phyloP scores from a whole-genome alignment of 306 rosid genomes.

The Begonia loranthoides region DNA sequence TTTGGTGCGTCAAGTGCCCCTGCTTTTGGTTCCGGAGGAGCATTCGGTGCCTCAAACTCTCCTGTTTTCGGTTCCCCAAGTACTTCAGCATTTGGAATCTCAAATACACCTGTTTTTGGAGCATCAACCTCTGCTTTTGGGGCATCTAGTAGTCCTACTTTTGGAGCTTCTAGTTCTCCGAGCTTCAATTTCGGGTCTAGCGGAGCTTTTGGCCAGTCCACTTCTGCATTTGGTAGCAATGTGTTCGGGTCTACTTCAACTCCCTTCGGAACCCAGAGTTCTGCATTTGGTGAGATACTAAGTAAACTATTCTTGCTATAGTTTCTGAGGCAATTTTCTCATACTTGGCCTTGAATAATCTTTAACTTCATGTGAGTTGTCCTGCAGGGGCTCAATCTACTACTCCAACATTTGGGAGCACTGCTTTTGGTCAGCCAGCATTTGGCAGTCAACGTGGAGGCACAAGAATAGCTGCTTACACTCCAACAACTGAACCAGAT shows the following conservation, averaged over 20 bases:
- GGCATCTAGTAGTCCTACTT: constrained; percentile 46
- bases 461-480: constrained; percentile 54
- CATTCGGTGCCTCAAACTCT: constrained; percentile 60
- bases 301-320: too few species aligned
- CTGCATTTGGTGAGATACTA: constrained; percentile 62
- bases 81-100: constrained; percentile 33
- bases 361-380: constrained; percentile 7
- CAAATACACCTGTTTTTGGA: constrained; percentile 44
- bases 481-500: constrained; percentile 70
- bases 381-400: constrained; percentile 60
- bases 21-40: constrained; percentile 57
- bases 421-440: constrained; percentile 51
- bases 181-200: constrained; percentile 52
- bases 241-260: constrained; percentile 48
- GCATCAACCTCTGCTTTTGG: constrained; percentile 48
- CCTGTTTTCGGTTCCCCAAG: constrained; percentile 20
- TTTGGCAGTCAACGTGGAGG: constrained; percentile 85
- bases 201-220: constrained; percentile 63
- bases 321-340: not conserved
- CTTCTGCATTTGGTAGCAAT: constrained; percentile 64
- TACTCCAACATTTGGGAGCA: constrained; percentile 39
- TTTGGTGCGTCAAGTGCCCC: constrained; percentile 49
- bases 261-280: constrained; percentile 70
- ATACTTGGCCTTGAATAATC: not conserved
- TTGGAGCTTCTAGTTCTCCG: constrained; percentile 66